Conservation (phyloP, 345 rosid genomes). For the Euclidium syriacum region DNA sequence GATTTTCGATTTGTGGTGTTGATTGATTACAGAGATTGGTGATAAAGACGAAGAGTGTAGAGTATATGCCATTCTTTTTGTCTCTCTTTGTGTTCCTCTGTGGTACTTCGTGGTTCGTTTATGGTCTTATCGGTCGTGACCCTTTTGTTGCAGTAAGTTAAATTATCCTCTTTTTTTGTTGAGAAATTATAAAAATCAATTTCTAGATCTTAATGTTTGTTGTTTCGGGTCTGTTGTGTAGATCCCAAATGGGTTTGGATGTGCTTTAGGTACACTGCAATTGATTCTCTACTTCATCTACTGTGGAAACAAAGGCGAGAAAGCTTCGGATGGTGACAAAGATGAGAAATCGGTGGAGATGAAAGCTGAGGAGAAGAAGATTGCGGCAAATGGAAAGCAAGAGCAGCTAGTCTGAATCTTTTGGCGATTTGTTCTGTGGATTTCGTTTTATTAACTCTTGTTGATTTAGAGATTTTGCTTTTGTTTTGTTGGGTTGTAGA, state of each 20-base stretch:
- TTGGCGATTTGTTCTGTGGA: not conserved
- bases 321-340: constrained; percentile 22
- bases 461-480: constrained; percentile 11
- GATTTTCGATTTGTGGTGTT: not conserved
- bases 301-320: constrained; percentile 43
- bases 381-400: constrained; percentile 28
- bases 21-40: constrained; percentile 62
- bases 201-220: not conserved
- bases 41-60: constrained; percentile 87
- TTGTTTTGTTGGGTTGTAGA: constrained; percentile 10
- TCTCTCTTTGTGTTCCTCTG: constrained; percentile 88
- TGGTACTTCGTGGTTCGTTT: constrained; percentile 95
- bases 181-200: not conserved
- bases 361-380: constrained; percentile 30
- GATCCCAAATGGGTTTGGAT: constrained; percentile 95
- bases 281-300: constrained; percentile 76
- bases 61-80: constrained; percentile 93
- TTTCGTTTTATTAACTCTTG: constrained; percentile 14
- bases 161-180: not conserved
- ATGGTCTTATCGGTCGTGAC: constrained; percentile 79
- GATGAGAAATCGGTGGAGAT: constrained; percentile 33
- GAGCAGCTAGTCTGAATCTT: constrained; percentile 31
- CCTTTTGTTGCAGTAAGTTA: constrained; percentile 74
- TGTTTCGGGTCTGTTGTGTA: constrained; percentile 7
- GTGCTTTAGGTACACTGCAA: constrained; percentile 68